Evolutionary conservation across 805 yeast genomes (phyloP).

Genomic region (Monosporozyma unispora): DNA sequence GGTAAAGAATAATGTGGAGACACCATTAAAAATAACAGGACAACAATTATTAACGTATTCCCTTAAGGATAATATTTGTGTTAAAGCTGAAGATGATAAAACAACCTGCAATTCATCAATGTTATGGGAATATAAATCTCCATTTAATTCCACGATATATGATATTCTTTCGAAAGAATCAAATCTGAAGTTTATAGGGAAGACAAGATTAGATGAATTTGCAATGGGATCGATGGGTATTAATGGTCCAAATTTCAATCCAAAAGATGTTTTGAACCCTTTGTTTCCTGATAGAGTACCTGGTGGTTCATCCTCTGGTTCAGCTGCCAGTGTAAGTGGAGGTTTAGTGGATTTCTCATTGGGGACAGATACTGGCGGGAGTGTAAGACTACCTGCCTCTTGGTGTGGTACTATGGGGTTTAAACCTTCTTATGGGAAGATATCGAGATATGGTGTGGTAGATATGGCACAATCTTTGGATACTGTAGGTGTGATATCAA

Average conservation of each 20-base stretch:
- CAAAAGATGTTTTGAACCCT: constrained; percentile 30
- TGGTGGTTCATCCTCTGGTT: constrained; percentile 96
- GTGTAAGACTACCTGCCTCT: constrained; percentile 86
- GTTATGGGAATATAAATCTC: constrained; percentile 53
- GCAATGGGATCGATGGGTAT: constrained; percentile 87
- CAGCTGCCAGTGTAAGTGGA: constrained; percentile 85
- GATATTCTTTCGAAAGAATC: constrained; percentile 45
- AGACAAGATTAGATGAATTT: constrained; percentile 90
- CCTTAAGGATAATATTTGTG: constrained; percentile 74
- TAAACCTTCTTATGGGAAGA: constrained; percentile 88
- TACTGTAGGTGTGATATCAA: constrained; percentile 79
- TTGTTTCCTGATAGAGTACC: background rate
- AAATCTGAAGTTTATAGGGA: constrained; percentile 49
- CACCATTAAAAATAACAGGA: background rate
- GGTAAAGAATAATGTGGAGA: constrained; percentile 56
- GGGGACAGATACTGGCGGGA: constrained; percentile 98
- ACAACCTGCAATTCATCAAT: constrained; percentile 77
- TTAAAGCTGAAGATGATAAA: constrained; percentile 39
- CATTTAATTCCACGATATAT: constrained; percentile 73
- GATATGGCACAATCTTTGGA: constrained; percentile 92
- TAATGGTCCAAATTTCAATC: constrained; percentile 53
- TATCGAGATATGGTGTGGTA: constrained; percentile 86
- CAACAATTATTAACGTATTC: constrained; percentile 13
- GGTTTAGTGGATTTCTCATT: constrained; percentile 57
- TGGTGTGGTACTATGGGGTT: constrained; percentile 78